Percentiles rank a stretch among this genome's conserved stretches.
Conservation (phyloP, 768 basidiomycete genomes). For the Podaxis pistillaris region DNA sequence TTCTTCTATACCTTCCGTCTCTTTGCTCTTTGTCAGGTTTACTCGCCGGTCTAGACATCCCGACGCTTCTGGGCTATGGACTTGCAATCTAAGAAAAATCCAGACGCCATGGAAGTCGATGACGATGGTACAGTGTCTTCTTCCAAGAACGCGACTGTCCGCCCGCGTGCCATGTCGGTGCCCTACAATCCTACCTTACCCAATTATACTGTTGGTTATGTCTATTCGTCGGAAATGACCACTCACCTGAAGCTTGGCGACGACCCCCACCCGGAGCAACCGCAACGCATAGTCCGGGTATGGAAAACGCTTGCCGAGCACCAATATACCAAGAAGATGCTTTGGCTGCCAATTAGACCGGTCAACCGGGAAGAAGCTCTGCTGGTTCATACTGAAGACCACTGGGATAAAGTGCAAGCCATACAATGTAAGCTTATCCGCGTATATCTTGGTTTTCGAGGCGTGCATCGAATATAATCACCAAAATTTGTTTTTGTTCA, state of each 20-base stretch:
- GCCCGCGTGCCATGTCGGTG: conserved; percentile 42
- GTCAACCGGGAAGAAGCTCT: conserved; percentile 77
- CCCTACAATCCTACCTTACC: conserved; percentile 31
- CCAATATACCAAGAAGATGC: conserved; percentile 69
- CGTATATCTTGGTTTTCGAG: conserved; percentile 12
- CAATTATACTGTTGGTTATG: conserved; percentile 68
- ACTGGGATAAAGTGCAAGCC: conserved; percentile 87
- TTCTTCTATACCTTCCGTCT: background rate
- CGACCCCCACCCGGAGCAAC: conserved; percentile 57
- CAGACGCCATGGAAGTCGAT: conserved; percentile 19
- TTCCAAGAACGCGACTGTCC: background rate
- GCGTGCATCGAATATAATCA: conserved; percentile 15
- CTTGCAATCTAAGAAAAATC: background rate
- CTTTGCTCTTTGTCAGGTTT: background rate
- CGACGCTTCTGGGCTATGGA: conserved; percentile 1
- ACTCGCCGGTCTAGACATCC: background rate
- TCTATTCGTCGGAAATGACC: conserved; percentile 88
- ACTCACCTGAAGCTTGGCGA: conserved; percentile 63
- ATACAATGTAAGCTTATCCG: conserved; percentile 66
- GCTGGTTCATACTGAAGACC: conserved; percentile 87
- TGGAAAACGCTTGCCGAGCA: conserved; percentile 60
- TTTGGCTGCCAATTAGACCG: conserved; percentile 69
- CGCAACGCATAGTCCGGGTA: conserved; percentile 81
- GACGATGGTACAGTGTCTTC: background rate
- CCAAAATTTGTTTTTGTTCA: conserved; percentile 27